phyloP scores from a whole-genome alignment of 495 filamentous ascomycete species.

The Thermochaetoides thermophila region DNA sequence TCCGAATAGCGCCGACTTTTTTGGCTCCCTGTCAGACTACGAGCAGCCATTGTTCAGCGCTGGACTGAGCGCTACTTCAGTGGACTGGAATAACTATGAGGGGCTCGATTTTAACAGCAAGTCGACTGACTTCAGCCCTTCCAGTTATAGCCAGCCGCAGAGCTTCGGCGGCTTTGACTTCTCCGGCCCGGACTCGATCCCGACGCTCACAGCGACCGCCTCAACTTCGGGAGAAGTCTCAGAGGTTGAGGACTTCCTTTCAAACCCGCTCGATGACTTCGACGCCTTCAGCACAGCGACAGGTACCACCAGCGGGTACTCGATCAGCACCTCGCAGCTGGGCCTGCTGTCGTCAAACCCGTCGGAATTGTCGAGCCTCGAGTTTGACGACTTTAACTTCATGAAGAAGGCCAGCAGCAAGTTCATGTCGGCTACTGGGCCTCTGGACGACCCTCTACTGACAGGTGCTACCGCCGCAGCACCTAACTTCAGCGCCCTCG shows the following conservation, averaged over 20 bases:
- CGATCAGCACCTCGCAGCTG: conserved; percentile 28
- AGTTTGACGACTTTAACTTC: conserved; percentile 38
- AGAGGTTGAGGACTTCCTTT: conserved; percentile 50
- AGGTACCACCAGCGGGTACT: conserved; percentile 35
- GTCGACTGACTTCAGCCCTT: conserved; percentile 39
- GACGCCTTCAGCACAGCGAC: conserved; percentile 36
- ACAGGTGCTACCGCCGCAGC: conserved; percentile 12
- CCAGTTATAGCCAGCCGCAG: conserved; percentile 53
- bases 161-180: conserved; percentile 57
- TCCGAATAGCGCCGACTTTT: conserved; percentile 35
- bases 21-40: conserved; percentile 39
- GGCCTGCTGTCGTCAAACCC: conserved; percentile 33
- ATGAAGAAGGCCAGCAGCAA: conserved; percentile 40
- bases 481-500: conserved; percentile 9
- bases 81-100: conserved; percentile 64
- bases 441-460: conserved; percentile 22
- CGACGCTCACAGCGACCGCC: conserved; percentile 39
- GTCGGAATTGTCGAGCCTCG: conserved; percentile 40
- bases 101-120: conserved; percentile 38
- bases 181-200: conserved; percentile 34
- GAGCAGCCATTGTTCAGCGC: conserved; percentile 54
- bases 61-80: conserved; percentile 44
- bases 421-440: conserved; percentile 22
- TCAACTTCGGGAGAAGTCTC: conserved; percentile 67
- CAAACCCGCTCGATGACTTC: conserved; percentile 41